A percentile compares a stretch with the other conserved stretches of the same genome.
These are phyloP conservation scores for Eudorina sp. DNA, from an alignment of 139 green algal species.

Conservation along the genomic window DNA sequence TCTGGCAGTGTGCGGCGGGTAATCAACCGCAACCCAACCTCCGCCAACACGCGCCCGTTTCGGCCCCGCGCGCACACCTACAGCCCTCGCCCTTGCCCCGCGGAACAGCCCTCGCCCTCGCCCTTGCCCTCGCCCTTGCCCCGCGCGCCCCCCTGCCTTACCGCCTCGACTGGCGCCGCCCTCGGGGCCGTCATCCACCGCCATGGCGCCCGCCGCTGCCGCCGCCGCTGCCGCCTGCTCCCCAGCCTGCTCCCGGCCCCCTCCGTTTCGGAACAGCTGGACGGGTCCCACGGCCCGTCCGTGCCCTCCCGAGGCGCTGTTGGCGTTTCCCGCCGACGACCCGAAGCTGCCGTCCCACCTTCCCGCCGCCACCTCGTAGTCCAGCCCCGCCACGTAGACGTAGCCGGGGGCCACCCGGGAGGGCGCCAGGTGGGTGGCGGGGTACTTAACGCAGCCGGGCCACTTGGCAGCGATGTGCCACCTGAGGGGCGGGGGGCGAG, in stretches of 20 bases:
- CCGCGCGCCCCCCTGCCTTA: neutral
- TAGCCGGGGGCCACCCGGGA: slow-evolving; percentile 29
- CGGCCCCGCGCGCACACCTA: too few species aligned
- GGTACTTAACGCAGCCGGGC: slow-evolving; percentile 44
- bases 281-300: neutral
- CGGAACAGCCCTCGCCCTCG: neutral
- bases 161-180: neutral
- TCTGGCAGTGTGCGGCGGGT: too few species aligned
- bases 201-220: neutral
- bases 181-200: neutral
- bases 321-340: neutral
- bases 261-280: neutral
- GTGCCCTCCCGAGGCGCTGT: slow-evolving; percentile 27
- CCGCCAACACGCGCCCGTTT: too few species aligned
- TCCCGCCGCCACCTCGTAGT: slow-evolving; percentile 53
- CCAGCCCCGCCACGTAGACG: slow-evolving; percentile 51
- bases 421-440: slow-evolving; percentile 45
- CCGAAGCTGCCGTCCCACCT: slow-evolving; percentile 52
- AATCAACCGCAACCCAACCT: too few species aligned
- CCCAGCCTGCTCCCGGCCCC: too few species aligned
- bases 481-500: neutral
- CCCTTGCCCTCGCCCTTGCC: neutral
- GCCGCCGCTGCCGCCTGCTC: neutral
- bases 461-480: slow-evolving; percentile 53
- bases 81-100: neutral